These are phyloP conservation scores for Lactifluus hygrophoroides DNA, from an alignment of 768 basidiomycete genomes.

Conservation along the genomic window DNA sequence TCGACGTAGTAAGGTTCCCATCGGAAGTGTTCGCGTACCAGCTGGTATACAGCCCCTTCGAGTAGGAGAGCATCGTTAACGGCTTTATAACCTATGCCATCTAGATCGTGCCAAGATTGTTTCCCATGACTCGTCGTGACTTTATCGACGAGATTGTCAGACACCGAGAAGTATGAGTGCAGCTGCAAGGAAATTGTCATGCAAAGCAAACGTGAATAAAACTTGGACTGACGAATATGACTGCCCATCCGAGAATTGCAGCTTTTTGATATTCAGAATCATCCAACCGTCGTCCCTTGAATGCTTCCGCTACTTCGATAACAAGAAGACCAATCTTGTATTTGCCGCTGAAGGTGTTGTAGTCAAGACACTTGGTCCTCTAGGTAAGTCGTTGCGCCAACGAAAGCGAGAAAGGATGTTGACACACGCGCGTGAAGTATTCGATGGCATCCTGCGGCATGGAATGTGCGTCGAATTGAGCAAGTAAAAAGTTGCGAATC, in stretches of 20 bases:
- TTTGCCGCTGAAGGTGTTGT: slow-evolving; percentile 92
- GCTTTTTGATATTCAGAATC: slow-evolving; percentile 86
- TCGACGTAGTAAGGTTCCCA: slow-evolving; percentile 76
- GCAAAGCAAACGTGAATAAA: not conserved
- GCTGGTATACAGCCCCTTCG: slow-evolving; percentile 83
- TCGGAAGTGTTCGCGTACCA: slow-evolving; percentile 83
- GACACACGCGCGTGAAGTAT: slow-evolving; percentile 73
- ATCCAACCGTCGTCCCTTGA: slow-evolving; percentile 56
- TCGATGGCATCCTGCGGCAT: slow-evolving; percentile 80
- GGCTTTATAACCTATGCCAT: slow-evolving; percentile 69
- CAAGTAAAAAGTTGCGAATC: slow-evolving; percentile 73
- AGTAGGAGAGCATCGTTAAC: slow-evolving; percentile 98
- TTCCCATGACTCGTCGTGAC: slow-evolving; percentile 89
- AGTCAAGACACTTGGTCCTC: slow-evolving; percentile 60
- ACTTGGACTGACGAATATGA: slow-evolving; percentile 69
- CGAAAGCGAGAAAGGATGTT: not conserved
- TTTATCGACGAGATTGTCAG: slow-evolving; percentile 95
- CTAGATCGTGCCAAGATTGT: slow-evolving; percentile 83
- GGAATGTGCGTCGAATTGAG: slow-evolving; percentile 51
- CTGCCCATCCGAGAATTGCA: slow-evolving; percentile 88
- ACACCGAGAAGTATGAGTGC: slow-evolving; percentile 94
- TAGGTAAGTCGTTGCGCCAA: slow-evolving; percentile 5
- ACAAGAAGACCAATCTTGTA: slow-evolving; percentile 93
- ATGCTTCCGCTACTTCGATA: slow-evolving; percentile 83
- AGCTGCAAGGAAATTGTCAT: slow-evolving; percentile 42